A percentile compares a stretch with the other conserved stretches of the same genome.
Evolutionary conservation across 108 stramenopile genomes (phyloP).

Genomic region (Schizochytrium sp.): DNA sequence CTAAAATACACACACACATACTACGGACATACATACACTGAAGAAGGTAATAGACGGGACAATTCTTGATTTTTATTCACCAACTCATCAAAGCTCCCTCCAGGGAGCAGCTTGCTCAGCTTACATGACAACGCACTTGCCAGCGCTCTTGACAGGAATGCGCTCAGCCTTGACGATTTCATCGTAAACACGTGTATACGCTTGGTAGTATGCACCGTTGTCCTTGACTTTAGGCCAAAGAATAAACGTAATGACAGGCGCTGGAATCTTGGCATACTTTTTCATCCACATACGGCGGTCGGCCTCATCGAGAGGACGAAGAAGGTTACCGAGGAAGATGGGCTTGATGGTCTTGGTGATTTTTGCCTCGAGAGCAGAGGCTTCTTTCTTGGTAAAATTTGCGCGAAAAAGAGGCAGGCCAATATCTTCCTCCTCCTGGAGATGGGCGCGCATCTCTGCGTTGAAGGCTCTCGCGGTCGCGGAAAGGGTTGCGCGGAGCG

Average conservation of each 20-base stretch:
- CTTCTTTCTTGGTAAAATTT: not conserved
- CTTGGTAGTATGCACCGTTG: not conserved
- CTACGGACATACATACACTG: too few species aligned
- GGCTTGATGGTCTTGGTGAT: not conserved
- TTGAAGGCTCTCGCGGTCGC: not conserved
- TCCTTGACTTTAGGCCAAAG: not conserved
- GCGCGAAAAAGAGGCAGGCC: slow-evolving; percentile 10
- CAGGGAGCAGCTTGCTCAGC: too few species aligned
- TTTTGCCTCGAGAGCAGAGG: not conserved
- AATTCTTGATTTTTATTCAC: too few species aligned
- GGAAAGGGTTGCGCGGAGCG: not conserved
- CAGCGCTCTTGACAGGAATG: not conserved
- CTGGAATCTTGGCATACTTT: not conserved
- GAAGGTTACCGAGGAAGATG: not conserved
- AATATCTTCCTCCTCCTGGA: not conserved
- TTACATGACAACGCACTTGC: not conserved
- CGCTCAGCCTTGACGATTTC: not conserved
- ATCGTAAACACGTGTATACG: not conserved
- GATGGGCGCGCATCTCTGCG: not conserved
- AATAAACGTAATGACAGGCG: not conserved
- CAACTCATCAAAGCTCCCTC: too few species aligned
- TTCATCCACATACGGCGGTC: not conserved
- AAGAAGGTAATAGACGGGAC: too few species aligned
- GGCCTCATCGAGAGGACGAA: not conserved
- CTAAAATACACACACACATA: too few species aligned